Evolutionary conservation across 768 basidiomycete species (phyloP).

Genomic region (Pleurotus platypus): DNA sequence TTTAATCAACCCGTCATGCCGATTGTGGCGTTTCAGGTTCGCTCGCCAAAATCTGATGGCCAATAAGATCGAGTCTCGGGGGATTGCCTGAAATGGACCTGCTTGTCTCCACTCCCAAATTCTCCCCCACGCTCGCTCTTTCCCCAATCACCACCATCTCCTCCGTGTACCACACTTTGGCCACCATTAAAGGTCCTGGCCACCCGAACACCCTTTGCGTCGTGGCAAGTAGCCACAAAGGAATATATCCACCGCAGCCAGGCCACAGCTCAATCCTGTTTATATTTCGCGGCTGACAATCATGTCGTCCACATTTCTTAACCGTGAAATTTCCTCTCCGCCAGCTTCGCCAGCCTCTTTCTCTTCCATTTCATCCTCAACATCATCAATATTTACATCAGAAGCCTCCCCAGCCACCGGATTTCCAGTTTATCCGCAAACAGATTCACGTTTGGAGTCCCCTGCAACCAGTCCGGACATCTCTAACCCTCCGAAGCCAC

Average conservation of each 20-base stretch:
- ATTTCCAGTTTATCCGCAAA: constrained; percentile 5
- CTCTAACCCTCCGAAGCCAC: neutral
- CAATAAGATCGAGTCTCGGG: constrained; percentile 1
- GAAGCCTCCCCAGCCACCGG: constrained; percentile 2
- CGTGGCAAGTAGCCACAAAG: constrained; percentile 2
- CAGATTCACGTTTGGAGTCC: neutral
- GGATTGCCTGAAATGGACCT: neutral
- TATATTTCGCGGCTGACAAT: constrained; percentile 3
- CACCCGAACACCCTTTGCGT: neutral
- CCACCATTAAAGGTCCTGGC: neutral
- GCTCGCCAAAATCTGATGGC: constrained; percentile 1
- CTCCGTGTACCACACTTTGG: neutral
- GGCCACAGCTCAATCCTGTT: constrained; percentile 1
- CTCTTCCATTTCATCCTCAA: neutral
- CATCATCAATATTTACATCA: neutral
- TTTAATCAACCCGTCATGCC: neutral
- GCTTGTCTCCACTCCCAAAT: neutral
- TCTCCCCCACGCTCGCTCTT: neutral
- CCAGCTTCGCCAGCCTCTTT: constrained; percentile 7
- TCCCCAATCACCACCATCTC: constrained; percentile 4
- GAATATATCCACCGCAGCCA: neutral
- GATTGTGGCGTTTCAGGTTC: constrained; percentile 6
- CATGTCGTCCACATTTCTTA: neutral
- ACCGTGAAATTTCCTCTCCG: neutral
- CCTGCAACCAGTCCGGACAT: constrained; percentile 4